Evolutionary conservation across 805 yeast species (phyloP), one percentile per base, ranked within the genome.

Genomic region (Saccharomyces paradoxus): DNA sequence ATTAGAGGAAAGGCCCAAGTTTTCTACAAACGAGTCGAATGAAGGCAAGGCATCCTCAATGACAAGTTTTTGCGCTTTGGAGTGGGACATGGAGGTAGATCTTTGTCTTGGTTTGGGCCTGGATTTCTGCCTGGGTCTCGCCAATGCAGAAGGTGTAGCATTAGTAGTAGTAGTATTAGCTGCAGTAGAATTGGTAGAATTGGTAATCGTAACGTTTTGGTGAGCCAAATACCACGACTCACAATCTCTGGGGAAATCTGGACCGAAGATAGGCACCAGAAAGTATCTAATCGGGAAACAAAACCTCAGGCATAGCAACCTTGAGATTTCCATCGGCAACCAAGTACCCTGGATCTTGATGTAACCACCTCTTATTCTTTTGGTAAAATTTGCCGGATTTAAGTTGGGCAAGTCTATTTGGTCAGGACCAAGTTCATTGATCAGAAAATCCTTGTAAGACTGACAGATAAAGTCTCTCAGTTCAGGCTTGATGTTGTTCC

Each of bases 291-390:
- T 86, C 54, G 83, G 81, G 69, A 80, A 89, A 71, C 96, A 87
- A 62, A 89, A 87, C 51, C 86, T 79, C 32, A 81, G 69, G 3
- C 96, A 92, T 52, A 90, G 73, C 31, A 79, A 71, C 56, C 77
- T 77, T 26, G 95, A 37, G 44, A 87, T 74, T 9, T 78, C 79
- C 63, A 71, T 85, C 1, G 96, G 92, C 44, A 89, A 71, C 97
- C 97, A 91, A 8, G 96, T 89, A 3, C 97, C 97, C 72, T 90
- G 97, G 60, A 91, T 89, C 74, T 89, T 89, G 59, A 90, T 77
- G 63, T 82, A 89, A 2, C 97, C 97, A 49, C 97, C 97, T 53
- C 97, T 75, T 14, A 90, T 89, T 51, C 96, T 79, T 62, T 81
- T 81, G 32, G 74, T 64, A 13, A 69, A 59, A 37, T 59, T 58